Percentiles rank a stretch among this genome's conserved stretches.
phyloP scores from a whole-genome alignment of 495 filamentous ascomycete species.

The Hypoxylon crocopeplum region DNA sequence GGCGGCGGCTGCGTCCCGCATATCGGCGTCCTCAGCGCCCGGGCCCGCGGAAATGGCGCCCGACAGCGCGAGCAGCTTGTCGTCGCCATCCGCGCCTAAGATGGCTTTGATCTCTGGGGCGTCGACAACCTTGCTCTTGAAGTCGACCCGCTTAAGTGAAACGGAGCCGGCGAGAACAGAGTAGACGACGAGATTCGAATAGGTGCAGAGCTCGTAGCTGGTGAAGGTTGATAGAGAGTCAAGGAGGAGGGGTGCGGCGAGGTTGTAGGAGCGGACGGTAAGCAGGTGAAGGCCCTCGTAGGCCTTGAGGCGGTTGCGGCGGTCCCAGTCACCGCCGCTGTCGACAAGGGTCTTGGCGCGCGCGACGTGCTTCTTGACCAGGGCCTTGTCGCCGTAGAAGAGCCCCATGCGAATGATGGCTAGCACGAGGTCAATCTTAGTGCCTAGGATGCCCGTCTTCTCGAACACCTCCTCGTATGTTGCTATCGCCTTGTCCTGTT shows the following conservation, averaged over 20 bases:
- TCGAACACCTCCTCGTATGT: conserved; percentile 91
- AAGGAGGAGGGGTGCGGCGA: conserved; percentile 90
- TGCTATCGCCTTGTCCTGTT: conserved; percentile 88
- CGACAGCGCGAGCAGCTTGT: conserved; percentile 79
- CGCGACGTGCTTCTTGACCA: conserved; percentile 92
- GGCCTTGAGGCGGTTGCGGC: conserved; percentile 95
- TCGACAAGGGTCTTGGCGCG: conserved; percentile 90
- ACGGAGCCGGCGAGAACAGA: conserved; percentile 93
- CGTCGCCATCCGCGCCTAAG: conserved; percentile 79
- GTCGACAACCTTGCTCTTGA: conserved; percentile 98
- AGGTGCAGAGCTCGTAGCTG: conserved; percentile 95
- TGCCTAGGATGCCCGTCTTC: conserved; percentile 92
- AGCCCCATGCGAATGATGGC: conserved; percentile 94
- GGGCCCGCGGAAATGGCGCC: conserved; percentile 81
- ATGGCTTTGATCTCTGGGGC: conserved; percentile 98
- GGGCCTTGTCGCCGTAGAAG: conserved; percentile 89
- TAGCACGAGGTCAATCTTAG: conserved; percentile 94
- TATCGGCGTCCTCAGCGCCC: conserved; percentile 78
- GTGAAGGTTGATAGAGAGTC: conserved; percentile 99
- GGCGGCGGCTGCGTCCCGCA: conserved; percentile 62
- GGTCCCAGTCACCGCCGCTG: conserved; percentile 96
- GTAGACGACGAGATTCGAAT: conserved; percentile 93
- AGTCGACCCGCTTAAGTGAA: conserved; percentile 94
- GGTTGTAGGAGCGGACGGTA: conserved; percentile 85
- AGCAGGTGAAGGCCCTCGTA: conserved; percentile 95